These are phyloP conservation scores for Euphorbia lathyris DNA, from an alignment of 345 rosid genomes.

Conservation along the genomic window DNA sequence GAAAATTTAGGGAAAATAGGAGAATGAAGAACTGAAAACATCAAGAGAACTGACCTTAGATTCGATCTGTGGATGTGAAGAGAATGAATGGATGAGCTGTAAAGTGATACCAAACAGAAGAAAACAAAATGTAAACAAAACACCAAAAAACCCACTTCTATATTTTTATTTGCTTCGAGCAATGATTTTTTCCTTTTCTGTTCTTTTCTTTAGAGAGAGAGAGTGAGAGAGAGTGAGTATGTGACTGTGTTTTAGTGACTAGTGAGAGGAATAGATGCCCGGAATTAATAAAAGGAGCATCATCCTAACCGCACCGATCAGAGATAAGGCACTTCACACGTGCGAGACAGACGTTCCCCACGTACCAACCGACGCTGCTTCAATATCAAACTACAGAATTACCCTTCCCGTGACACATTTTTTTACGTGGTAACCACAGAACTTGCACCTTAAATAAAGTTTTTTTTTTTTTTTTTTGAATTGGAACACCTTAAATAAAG, in stretches of 20 bases:
- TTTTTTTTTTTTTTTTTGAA: too few relatives aligned
- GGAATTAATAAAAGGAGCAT: conserved; percentile 24
- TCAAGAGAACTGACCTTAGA: conserved; percentile 24
- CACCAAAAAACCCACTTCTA: background rate
- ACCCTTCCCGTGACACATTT: background rate
- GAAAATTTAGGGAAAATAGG: conserved; percentile 10
- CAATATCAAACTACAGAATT: background rate
- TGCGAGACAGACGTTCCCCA: conserved; percentile 30
- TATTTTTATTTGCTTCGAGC: too few relatives aligned
- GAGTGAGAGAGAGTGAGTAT: background rate
- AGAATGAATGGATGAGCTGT: conserved; percentile 45
- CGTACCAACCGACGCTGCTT: conserved; percentile 71
- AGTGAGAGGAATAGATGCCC: conserved; percentile 14
- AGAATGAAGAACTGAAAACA: conserved; percentile 12
- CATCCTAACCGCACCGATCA: conserved; percentile 37
- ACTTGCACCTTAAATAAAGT: too few relatives aligned
- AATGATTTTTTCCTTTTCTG: background rate
- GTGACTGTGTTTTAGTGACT: conserved; percentile 25
- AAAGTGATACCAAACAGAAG: conserved; percentile 27
- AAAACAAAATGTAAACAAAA: conserved; percentile 19
- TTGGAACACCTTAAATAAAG: too few relatives aligned
- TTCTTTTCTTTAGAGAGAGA: conserved; percentile 27
- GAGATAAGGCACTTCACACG: conserved; percentile 27
- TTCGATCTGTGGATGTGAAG: conserved; percentile 47
- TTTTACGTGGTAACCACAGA: background rate